These are phyloP conservation scores for Hippophae tibetana DNA, from an alignment of 306 rosid species.

Conservation along the genomic window DNA sequence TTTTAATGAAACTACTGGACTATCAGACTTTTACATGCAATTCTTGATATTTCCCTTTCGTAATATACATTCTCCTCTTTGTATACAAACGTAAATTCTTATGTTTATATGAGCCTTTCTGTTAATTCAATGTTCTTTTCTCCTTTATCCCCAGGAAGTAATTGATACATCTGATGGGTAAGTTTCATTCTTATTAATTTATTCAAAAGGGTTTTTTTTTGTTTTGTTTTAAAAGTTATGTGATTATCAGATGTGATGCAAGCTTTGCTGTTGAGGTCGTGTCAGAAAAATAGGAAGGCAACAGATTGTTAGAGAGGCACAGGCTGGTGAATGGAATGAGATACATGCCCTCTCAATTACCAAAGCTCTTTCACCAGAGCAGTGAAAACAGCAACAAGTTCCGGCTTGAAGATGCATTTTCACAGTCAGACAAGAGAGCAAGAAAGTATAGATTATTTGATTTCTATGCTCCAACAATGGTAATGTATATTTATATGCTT, in stretches of 20 bases:
- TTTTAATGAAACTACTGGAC: too few relatives aligned
- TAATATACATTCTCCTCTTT: too few relatives aligned
- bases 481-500: too few relatives aligned
- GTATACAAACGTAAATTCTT: background rate
- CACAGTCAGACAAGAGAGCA: too few relatives aligned
- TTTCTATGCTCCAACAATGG: too few relatives aligned
- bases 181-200: conserved; percentile 12
- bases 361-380: conserved; percentile 84
- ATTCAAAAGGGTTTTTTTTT: background rate
- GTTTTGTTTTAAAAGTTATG: background rate
- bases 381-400: conserved; percentile 76
- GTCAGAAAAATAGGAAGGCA: conserved; percentile 74
- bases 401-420: conserved; percentile 27
- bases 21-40: too few relatives aligned
- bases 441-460: too few relatives aligned
- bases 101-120: conserved; percentile 1
- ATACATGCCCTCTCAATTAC: conserved; percentile 86
- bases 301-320: conserved; percentile 85
- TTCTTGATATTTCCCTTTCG: too few relatives aligned
- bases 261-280: conserved; percentile 69
- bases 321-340: conserved; percentile 73
- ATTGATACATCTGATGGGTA: conserved; percentile 95
- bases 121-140: background rate
- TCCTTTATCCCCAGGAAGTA: conserved; percentile 64
- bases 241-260: conserved; percentile 60